Conservation (phyloP, 208 protist species). For the Acanthamoeba lenticulata region DNA sequence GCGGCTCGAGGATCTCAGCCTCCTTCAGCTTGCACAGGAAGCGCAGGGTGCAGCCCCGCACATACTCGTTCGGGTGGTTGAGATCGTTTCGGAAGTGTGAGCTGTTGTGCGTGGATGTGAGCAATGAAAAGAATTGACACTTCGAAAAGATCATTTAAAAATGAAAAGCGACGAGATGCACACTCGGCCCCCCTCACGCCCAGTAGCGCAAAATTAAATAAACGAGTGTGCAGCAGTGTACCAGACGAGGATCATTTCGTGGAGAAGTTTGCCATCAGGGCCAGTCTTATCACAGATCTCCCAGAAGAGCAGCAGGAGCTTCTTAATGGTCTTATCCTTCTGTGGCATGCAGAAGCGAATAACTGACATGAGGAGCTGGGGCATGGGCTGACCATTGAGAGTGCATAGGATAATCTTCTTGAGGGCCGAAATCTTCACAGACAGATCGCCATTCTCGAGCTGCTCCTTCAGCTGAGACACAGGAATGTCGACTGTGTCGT, state of each 20-base stretch:
- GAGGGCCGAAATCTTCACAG: conserved; percentile 90
- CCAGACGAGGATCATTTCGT: conserved; percentile 98
- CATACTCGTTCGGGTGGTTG: conserved; percentile 98
- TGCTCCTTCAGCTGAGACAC: conserved; percentile 85
- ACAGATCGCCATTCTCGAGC: conserved; percentile 91
- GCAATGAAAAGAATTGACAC: not conserved
- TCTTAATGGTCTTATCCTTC: conserved; percentile 94
- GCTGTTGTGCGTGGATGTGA: conserved; percentile 64
- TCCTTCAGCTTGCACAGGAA: conserved; percentile 98
- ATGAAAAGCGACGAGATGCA: not conserved
- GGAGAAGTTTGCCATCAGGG: conserved; percentile 94
- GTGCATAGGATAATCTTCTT: conserved; percentile 94
- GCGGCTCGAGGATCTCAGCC: conserved; percentile 96
- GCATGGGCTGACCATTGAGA: conserved; percentile 96
- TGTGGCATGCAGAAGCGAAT: conserved; percentile 95
- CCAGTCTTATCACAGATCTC: conserved; percentile 97
- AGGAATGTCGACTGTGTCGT: conserved; percentile 38
- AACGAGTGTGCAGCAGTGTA: conserved; percentile 70
- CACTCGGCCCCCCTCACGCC: not conserved
- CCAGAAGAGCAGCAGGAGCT: conserved; percentile 98
- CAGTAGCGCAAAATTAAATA: not conserved
- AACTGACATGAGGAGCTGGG: conserved; percentile 97
- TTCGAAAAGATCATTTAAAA: not conserved
- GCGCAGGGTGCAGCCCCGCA: conserved; percentile 96
- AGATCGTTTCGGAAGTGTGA: conserved; percentile 96